A percentile compares a stretch with the other conserved stretches of the same genome.
These are phyloP conservation scores for Amauroascus niger DNA, from an alignment of 2,329 filamentous ascomycete species.

Conservation along the genomic window DNA sequence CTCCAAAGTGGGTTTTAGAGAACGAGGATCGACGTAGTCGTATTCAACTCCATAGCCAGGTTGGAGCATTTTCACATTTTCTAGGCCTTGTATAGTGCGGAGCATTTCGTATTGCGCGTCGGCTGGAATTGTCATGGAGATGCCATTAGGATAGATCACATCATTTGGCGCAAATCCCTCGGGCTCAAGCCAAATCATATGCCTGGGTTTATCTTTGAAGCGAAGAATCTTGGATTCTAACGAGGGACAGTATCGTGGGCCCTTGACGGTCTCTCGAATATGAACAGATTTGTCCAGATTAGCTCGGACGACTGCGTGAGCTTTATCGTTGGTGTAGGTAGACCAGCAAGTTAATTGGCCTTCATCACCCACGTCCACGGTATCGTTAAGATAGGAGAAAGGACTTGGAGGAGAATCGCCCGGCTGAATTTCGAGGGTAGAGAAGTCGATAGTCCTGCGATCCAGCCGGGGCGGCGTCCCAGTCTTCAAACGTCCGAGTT, in stretches of 20 bases:
- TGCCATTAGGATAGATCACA: slow-evolving; percentile 88
- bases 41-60: slow-evolving; percentile 97
- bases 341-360: slow-evolving; percentile 78
- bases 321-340: slow-evolving; percentile 73
- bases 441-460: slow-evolving; percentile 70
- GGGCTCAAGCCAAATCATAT: slow-evolving; percentile 94
- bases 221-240: slow-evolving; percentile 88
- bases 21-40: slow-evolving; percentile 92
- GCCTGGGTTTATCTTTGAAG: slow-evolving; percentile 67
- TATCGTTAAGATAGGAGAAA: slow-evolving; percentile 81
- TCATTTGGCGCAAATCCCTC: slow-evolving; percentile 79
- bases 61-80: slow-evolving; percentile 84
- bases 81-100: slow-evolving; percentile 77
- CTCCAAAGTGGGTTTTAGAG: slow-evolving; percentile 78
- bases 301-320: slow-evolving; percentile 72
- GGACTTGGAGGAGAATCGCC: slow-evolving; percentile 81
- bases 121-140: slow-evolving; percentile 91
- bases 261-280: slow-evolving; percentile 88
- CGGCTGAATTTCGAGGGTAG: slow-evolving; percentile 57
- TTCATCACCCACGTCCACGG: slow-evolving; percentile 57
- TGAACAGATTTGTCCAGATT: slow-evolving; percentile 96
- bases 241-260: slow-evolving; percentile 89
- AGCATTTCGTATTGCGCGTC: slow-evolving; percentile 78
- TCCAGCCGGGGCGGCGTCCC: slow-evolving; percentile 86
- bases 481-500: slow-evolving; percentile 83